Percentiles rank a stretch among this genome's conserved stretches.
These are phyloP conservation scores for Solanum peruvianum DNA, from an alignment of 257 asterid species.

Conservation along the genomic window DNA sequence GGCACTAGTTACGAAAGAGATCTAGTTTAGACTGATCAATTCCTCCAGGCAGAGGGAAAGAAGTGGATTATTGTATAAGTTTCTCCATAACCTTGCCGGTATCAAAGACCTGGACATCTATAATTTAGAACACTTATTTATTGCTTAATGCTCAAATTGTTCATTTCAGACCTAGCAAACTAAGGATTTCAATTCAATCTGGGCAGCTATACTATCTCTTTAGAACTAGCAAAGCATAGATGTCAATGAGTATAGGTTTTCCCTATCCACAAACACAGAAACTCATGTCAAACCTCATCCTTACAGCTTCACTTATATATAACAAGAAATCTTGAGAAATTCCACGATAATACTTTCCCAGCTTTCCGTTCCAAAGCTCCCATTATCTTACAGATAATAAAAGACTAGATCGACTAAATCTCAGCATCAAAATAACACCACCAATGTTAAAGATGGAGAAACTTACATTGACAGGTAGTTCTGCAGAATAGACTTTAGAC, in stretches of 20 bases:
- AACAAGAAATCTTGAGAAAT: not conserved
- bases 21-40: not conserved
- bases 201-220: not conserved
- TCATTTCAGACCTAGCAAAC: not conserved
- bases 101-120: not conserved
- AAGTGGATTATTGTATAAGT: not conserved
- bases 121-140: not conserved
- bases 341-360: not conserved
- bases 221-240: not conserved
- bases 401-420: not conserved
- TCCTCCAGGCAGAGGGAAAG: not conserved
- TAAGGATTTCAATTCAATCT: not conserved
- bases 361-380: not conserved
- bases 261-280: not conserved
- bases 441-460: not conserved
- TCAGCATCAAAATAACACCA: not conserved
- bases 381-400: not conserved
- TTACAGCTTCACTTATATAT: not conserved
- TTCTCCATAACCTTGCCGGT: not conserved
- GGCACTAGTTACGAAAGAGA: not conserved
- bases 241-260: not conserved
- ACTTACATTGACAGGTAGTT: slow-evolving; percentile 58
- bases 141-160: not conserved
- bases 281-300: not conserved
- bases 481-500: slow-evolving; percentile 47